Evolutionary conservation across 768 basidiomycete species (phyloP).

Genomic region (Leccinum broughii): DNA sequence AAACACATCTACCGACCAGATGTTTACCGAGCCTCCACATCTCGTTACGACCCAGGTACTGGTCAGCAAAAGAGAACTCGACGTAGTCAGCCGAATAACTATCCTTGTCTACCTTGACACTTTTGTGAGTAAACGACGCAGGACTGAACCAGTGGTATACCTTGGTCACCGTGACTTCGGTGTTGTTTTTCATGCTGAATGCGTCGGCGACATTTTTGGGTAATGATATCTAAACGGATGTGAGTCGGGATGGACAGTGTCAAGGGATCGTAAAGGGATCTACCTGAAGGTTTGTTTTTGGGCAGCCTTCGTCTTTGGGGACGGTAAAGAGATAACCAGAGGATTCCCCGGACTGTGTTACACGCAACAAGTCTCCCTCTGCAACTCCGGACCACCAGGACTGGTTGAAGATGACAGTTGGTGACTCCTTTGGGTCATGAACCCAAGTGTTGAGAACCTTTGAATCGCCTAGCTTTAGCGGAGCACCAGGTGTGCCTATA

Average conservation of each 20-base stretch:
- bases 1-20: constrained; percentile 78
- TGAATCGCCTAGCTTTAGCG: constrained; percentile 61
- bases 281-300: constrained; percentile 69
- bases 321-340: constrained; percentile 65
- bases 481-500: constrained; percentile 21
- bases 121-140: constrained; percentile 15
- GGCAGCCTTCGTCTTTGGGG: constrained; percentile 58
- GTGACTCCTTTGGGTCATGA: constrained; percentile 62
- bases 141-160: constrained; percentile 34
- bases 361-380: constrained; percentile 68
- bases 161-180: constrained; percentile 72
- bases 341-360: constrained; percentile 45
- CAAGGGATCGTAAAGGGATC: constrained; percentile 1
- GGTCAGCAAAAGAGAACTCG: constrained; percentile 91
- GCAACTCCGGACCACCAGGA: constrained; percentile 75
- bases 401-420: constrained; percentile 67
- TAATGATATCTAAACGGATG: constrained; percentile 60
- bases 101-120: constrained; percentile 62
- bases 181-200: constrained; percentile 69
- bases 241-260: background rate
- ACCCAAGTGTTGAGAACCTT: constrained; percentile 73
- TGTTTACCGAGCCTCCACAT: constrained; percentile 94
- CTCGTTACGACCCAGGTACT: constrained; percentile 93
- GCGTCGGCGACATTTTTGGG: constrained; percentile 67
- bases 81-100: constrained; percentile 71